These are phyloP conservation scores for Anthostomella pinea DNA, from an alignment of 2,329 filamentous ascomycete genomes.

Conservation along the genomic window DNA sequence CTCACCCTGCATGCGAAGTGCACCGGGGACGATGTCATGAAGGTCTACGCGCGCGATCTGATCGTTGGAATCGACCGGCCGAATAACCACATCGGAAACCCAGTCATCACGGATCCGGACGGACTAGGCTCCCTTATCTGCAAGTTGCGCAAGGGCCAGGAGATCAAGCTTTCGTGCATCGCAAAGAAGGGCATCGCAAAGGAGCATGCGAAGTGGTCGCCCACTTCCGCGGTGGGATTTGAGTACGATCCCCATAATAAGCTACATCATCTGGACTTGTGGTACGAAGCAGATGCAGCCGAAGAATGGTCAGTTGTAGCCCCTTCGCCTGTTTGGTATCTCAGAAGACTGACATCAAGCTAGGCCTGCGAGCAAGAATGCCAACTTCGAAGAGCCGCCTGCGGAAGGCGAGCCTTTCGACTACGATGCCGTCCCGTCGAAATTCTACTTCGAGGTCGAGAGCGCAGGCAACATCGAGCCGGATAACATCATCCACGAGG, in stretches of 20 bases:
- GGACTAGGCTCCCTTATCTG: constrained; percentile 81
- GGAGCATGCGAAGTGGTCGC: constrained; percentile 98
- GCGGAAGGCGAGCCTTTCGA: constrained; percentile 85
- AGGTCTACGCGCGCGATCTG: constrained; percentile 88
- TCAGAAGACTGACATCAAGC: constrained; percentile 24
- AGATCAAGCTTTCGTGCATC: constrained; percentile 85
- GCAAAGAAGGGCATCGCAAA: constrained; percentile 99
- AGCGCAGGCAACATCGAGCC: constrained; percentile 84
- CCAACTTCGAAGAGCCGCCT: constrained; percentile 73
- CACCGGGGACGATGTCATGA: constrained; percentile 83
- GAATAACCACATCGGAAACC: constrained; percentile 73
- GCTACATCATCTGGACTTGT: constrained; percentile 85
- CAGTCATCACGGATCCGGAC: constrained; percentile 80
- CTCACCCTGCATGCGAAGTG: constrained; percentile 84
- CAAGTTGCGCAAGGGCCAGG: constrained; percentile 86
- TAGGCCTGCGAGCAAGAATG: constrained; percentile 80
- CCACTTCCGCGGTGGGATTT: constrained; percentile 87
- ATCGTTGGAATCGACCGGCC: constrained; percentile 67
- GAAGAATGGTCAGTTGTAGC: constrained; percentile 72
- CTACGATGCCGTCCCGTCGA: constrained; percentile 78
- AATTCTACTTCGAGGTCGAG: constrained; percentile 94
- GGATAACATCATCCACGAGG: constrained; percentile 83
- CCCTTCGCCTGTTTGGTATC: not conserved
- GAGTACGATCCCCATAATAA: constrained; percentile 99
- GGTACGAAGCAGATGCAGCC: constrained; percentile 83